These are phyloP conservation scores for Neurospora hispaniola DNA, from an alignment of 495 filamentous ascomycete genomes.

Conservation along the genomic window DNA sequence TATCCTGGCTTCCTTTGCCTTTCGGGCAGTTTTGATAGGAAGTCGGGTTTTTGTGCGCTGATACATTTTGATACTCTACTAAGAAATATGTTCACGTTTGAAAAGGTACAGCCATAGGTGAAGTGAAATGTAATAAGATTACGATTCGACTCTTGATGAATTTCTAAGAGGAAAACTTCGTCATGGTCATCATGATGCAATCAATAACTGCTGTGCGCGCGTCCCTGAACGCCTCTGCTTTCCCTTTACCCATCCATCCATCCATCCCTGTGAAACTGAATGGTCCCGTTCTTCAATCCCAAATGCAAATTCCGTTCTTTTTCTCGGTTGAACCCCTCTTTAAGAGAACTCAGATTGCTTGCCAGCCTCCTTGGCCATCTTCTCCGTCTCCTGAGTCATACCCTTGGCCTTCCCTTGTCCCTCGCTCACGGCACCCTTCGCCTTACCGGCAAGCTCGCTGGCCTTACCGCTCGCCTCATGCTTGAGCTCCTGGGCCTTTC, in stretches of 20 bases:
- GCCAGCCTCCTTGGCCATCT: neutral
- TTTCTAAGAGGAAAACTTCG: neutral
- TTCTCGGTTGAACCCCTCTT: neutral
- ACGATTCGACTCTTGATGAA: neutral
- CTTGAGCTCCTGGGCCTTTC: conserved; percentile 2
- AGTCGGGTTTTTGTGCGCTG: neutral
- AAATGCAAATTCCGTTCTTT: neutral
- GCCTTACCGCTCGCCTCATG: conserved; percentile 8
- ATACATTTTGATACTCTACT: neutral
- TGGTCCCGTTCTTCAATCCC: neutral
- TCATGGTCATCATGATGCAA: neutral
- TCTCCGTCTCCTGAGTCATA: conserved; percentile 7
- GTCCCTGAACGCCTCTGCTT: neutral
- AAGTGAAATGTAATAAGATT: neutral
- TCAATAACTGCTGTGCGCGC: neutral
- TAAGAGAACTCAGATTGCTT: neutral
- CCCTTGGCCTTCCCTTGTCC: neutral
- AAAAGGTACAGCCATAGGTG: too few relatives aligned
- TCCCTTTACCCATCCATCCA: neutral
- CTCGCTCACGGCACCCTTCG: neutral
- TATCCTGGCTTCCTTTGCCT: neutral
- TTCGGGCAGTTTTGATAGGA: neutral
- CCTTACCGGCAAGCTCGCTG: neutral
- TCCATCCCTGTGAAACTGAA: neutral
- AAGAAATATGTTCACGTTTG: neutral